phyloP scores from a whole-genome alignment of 257 asterid species.

The Solanum appendiculatum region DNA sequence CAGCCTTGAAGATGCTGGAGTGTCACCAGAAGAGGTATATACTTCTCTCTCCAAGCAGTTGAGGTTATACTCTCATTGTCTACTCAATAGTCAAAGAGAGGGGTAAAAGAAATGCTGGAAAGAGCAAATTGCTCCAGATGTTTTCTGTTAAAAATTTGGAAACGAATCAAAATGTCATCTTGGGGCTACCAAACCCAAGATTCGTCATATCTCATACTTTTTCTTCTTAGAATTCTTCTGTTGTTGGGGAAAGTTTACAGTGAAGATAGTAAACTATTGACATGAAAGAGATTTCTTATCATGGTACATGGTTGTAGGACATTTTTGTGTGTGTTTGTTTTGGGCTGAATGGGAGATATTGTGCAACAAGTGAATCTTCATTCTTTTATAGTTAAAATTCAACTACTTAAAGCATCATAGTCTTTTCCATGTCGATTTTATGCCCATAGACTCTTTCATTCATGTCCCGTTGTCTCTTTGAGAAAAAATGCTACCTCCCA shows the following conservation, averaged over 20 bases:
- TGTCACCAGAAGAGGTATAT: conserved; percentile 88
- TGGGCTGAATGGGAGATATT: not conserved
- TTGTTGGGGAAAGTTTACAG: not conserved
- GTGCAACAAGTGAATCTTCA: not conserved
- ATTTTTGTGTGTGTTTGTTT: not conserved
- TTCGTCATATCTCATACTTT: not conserved
- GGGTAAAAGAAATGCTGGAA: not conserved
- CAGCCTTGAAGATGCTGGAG: conserved; percentile 81
- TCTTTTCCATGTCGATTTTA: not conserved
- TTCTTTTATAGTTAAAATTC: not conserved
- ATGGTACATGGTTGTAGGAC: not conserved
- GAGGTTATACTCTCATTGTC: not conserved
- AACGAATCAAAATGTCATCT: not conserved
- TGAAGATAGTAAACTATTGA: not conserved
- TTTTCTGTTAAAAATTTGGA: not conserved
- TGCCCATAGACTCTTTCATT: not conserved
- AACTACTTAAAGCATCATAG: not conserved
- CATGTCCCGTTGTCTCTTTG: not conserved
- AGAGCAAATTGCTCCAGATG: not conserved
- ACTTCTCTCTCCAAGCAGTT: not conserved
- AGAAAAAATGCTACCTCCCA: not conserved
- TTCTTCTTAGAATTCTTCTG: not conserved
- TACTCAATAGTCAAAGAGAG: not conserved
- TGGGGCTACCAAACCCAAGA: not conserved
- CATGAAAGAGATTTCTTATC: not conserved